Evolutionary conservation across 345 rosid genomes (phyloP), one percentile per base, ranked within the genome.

Genomic region (Turnera subulata): DNA sequence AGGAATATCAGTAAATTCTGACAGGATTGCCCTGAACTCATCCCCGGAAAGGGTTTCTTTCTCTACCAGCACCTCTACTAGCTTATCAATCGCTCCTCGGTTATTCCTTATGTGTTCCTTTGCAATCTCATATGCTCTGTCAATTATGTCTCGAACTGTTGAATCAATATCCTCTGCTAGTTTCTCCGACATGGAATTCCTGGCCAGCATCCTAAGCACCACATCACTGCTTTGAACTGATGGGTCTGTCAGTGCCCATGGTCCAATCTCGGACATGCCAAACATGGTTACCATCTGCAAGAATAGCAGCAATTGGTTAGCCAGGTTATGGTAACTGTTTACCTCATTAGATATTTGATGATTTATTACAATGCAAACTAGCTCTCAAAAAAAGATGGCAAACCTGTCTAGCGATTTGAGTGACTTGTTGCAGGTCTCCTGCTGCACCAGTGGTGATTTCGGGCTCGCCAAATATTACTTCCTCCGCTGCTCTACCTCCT

Each of bases 201-300:
- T 83, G 2, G 87, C 82, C 0, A 85, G 57, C 93, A 83, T 83
- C 58, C 89, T 75, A 42, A 89, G 49, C 14, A 89, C 85, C 0
- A 80, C 69, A 40, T 85, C 86, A 47, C 80, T 68, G 48, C 82
- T 76, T 25, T 74, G 81, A 6, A 33, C 73, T 42, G 82, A 54
- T 16, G 89, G 86, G 24, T 85, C 85, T 0, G 60, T 82, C 65
- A 84, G 37, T 1, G 80, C 53, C 96, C 88, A 80, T 0, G 89
- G 94, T 14, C 96, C 94, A 13, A 84, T 78, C 46, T 82, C 86
- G 0, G 91, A 85, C 94, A 85, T 85, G 20, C 93, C 93, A 62
- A 71, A 83, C 76, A 53, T 83, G 6, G 88, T 88, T 46, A 88
- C 96, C 90, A 83, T 88, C 88, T 83, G 74, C 21, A 57, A 33